Percentiles rank a stretch among this genome's conserved stretches.
phyloP scores from a whole-genome alignment of 805 yeast genomes.

The Wickerhamomyces queroliae region DNA sequence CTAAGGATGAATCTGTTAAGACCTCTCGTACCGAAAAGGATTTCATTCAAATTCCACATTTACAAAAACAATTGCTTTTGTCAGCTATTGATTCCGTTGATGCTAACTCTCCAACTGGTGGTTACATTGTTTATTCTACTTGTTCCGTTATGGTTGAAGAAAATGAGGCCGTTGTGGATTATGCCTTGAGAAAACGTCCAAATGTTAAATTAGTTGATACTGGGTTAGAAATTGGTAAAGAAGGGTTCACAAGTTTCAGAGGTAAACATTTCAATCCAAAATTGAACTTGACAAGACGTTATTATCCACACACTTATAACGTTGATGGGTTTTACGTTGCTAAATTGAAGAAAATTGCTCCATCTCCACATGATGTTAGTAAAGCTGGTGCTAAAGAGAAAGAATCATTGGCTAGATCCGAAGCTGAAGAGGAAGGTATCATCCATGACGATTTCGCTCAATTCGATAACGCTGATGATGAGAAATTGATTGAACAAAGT shows the following conservation, averaged over 20 bases:
- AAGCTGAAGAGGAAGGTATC: conserved; percentile 74
- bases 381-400: conserved; percentile 87
- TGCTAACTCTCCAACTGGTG: conserved; percentile 88
- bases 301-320: conserved; percentile 97
- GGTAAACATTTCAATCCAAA: conserved; percentile 86
- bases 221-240: conserved; percentile 89
- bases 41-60: conserved; percentile 92
- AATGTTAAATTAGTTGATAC: conserved; percentile 92
- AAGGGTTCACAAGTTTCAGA: conserved; percentile 88
- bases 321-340: conserved; percentile 99
- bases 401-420: conserved; percentile 75
- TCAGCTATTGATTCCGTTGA: conserved; percentile 98
- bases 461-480: conserved; percentile 74
- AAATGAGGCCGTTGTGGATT: conserved; percentile 97
- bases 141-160: conserved; percentile 98
- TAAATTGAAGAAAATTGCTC: conserved; percentile 84
- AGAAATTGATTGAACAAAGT: conserved; percentile 61
- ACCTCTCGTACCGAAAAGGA: conserved; percentile 93
- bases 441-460: conserved; percentile 82
- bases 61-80: conserved; percentile 87
- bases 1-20: conserved; percentile 94
- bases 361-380: conserved; percentile 79
- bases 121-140: conserved; percentile 92
- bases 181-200: conserved; percentile 93
- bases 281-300: conserved; percentile 81